Conservation (phyloP, 2,329 filamentous ascomycete genomes). For the Macrophomina phaseolina region DNA sequence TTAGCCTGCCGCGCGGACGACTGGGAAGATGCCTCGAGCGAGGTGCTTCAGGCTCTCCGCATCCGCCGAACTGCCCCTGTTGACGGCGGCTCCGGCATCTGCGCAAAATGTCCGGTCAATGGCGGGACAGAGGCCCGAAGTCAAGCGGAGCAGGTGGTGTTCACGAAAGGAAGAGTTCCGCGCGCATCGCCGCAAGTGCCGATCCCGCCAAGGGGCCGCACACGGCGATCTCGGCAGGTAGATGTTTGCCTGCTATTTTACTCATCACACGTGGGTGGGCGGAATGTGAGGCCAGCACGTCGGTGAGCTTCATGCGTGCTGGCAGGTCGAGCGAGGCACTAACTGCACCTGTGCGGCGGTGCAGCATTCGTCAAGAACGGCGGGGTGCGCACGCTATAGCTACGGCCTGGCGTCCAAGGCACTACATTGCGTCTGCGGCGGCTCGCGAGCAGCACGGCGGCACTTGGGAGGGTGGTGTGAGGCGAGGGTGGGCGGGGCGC, state of each 20-base stretch:
- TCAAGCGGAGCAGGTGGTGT: no score
- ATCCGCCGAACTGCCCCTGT: background rate
- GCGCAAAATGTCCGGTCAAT: background rate
- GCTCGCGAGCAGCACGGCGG: background rate
- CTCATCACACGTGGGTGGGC: constrained; percentile 13
- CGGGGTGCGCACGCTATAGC: background rate
- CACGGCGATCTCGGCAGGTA: constrained; percentile 5
- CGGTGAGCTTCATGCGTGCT: constrained; percentile 8
- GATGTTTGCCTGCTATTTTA: background rate
- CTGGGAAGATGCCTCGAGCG: background rate
- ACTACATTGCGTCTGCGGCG: constrained; percentile 10
- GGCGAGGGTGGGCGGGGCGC: background rate
- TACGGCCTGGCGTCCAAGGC: background rate
- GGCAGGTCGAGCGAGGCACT: background rate
- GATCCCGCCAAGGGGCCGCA: constrained; percentile 9
- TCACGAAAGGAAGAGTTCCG: background rate
- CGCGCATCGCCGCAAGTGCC: background rate
- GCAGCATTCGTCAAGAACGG: background rate
- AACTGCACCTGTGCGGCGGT: constrained; percentile 4
- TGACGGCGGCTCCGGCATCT: background rate
- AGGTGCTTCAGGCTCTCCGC: background rate
- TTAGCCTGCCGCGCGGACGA: background rate
- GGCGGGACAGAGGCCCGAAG: background rate
- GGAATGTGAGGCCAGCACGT: constrained; percentile 3
- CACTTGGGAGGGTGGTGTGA: background rate